A percentile compares a stretch with the other conserved stretches of the same genome.
Conservation (phyloP, 129 eudicot genomes). For the Dittrichia graveolens region DNA sequence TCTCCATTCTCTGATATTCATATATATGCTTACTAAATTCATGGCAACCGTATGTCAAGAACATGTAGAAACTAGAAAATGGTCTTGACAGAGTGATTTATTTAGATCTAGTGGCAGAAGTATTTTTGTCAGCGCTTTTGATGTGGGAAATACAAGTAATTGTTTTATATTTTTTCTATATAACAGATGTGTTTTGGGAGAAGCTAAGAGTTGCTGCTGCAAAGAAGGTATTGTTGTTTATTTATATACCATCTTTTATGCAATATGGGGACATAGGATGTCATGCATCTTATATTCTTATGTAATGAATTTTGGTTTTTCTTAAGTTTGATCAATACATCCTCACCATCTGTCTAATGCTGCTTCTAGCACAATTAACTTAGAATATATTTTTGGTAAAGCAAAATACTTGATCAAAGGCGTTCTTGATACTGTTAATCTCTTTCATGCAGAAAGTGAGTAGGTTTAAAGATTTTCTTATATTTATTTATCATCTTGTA, state of each 20-base stretch:
- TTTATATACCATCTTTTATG: not conserved
- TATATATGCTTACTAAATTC: not conserved
- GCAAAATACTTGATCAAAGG: not conserved
- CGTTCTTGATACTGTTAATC: slow-evolving; percentile 11
- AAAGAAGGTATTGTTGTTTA: slow-evolving; percentile 49
- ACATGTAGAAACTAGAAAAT: slow-evolving; percentile 1
- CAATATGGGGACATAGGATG: not conserved
- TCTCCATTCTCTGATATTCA: not conserved
- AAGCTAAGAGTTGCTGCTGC: slow-evolving; percentile 65
- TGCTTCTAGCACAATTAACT: not conserved
- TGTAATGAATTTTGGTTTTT: slow-evolving; percentile 9
- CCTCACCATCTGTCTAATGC: not conserved
- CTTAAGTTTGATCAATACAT: not conserved
- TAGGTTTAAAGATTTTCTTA: not conserved
- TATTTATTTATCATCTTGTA: not conserved
- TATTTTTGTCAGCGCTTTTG: not conserved
- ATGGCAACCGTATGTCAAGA: slow-evolving; percentile 17
- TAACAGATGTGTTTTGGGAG: slow-evolving; percentile 67
- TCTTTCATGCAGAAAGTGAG: slow-evolving; percentile 14
- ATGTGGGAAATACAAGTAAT: not conserved
- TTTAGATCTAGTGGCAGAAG: slow-evolving; percentile 1
- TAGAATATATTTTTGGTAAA: not conserved
- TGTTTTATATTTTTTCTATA: slow-evolving; percentile 16
- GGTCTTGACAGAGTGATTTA: not conserved
- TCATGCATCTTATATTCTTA: slow-evolving; percentile 4